Percentiles rank a stretch among this genome's conserved stretches.
phyloP scores from a whole-genome alignment of 2,329 filamentous ascomycete species.

The Cladosporium sp. region DNA sequence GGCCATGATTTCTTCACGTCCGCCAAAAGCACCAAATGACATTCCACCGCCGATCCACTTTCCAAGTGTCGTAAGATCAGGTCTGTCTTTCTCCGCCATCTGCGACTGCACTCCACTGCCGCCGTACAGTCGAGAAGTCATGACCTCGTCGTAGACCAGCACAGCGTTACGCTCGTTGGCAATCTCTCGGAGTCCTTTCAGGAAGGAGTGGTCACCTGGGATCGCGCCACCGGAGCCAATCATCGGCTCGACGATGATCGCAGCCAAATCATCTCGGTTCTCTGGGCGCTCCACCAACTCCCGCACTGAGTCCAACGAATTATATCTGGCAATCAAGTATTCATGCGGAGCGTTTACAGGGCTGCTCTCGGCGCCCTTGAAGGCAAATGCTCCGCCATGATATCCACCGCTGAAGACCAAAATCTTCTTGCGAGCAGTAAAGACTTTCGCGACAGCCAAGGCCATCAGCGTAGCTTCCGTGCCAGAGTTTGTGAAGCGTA shows the following conservation, averaged over 20 bases:
- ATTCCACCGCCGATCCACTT: conserved; percentile 66
- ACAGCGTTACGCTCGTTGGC: conserved; percentile 51
- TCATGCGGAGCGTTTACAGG: conserved; percentile 43
- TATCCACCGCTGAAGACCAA: conserved; percentile 51
- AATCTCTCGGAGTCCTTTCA: conserved; percentile 47
- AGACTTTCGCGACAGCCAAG: conserved; percentile 50
- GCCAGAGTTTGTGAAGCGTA: conserved; percentile 62
- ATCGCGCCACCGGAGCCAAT: conserved; percentile 61
- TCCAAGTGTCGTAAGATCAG: conserved; percentile 61
- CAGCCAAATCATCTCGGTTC: conserved; percentile 48
- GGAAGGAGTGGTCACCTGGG: conserved; percentile 48
- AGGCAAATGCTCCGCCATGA: conserved; percentile 53
- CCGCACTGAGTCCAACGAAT: conserved; percentile 52
- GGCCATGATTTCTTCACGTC: conserved; percentile 55
- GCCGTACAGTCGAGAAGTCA: conserved; percentile 58
- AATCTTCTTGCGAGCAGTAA: conserved; percentile 44
- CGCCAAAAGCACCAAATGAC: conserved; percentile 64
- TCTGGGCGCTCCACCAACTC: conserved; percentile 30
- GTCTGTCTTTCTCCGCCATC: conserved; percentile 40
- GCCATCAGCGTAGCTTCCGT: conserved; percentile 63
- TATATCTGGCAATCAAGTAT: conserved; percentile 60
- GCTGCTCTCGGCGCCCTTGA: conserved; percentile 24
- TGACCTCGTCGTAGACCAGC: conserved; percentile 68
- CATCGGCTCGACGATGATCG: conserved; percentile 64
- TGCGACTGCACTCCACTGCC: conserved; percentile 45